Evolutionary conservation across 441 rosid species (phyloP).

Genomic region (Eugenia klotzschiana): DNA sequence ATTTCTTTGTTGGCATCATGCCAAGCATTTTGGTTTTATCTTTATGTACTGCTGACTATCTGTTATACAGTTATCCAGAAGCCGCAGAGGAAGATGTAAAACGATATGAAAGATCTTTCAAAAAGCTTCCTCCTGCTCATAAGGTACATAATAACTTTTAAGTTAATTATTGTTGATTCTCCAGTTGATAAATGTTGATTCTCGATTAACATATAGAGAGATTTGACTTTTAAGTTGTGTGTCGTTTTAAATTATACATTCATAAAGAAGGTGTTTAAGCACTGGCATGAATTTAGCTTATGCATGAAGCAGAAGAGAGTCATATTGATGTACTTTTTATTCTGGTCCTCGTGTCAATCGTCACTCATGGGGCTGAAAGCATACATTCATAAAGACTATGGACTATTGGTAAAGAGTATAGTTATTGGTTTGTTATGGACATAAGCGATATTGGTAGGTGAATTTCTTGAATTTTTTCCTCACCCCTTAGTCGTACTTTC

Average conservation of each 20-base stretch:
- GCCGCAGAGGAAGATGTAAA: slow-evolving; percentile 80
- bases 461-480: background rate
- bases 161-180: background rate
- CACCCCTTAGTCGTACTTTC: background rate
- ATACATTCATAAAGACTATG: background rate
- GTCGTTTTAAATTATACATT: background rate
- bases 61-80: slow-evolving; percentile 56
- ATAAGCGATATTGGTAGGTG: background rate
- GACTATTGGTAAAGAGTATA: background rate
- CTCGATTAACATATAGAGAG: background rate
- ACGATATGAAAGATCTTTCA: slow-evolving; percentile 64
- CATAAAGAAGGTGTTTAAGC: background rate
- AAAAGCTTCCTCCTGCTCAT: slow-evolving; percentile 63
- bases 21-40: background rate
- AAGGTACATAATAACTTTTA: slow-evolving; percentile 26
- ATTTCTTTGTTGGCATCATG: background rate
- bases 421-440: background rate
- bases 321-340: background rate
- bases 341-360: background rate
- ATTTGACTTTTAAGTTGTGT: background rate
- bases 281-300: background rate
- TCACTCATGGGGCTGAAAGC: background rate
- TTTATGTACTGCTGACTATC: background rate
- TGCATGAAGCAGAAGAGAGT: background rate
- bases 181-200: background rate